phyloP scores from a whole-genome alignment of 1,139 yeast genomes.

The Candida pseudocylindracea region DNA sequence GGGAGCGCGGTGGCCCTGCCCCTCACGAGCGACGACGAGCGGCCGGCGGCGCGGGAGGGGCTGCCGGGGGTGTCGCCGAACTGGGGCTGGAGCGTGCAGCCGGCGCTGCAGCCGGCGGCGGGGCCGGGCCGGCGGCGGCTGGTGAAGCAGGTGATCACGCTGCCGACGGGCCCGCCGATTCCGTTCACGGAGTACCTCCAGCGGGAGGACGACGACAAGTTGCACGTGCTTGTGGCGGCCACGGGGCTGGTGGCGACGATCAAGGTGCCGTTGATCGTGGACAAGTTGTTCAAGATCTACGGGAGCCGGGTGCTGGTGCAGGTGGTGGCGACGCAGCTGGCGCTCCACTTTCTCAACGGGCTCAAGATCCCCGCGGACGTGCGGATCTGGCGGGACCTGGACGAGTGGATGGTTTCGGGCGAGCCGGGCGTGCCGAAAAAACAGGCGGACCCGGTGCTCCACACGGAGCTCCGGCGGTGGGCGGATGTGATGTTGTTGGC shows the following conservation, averaged over 20 bases:
- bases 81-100: no score
- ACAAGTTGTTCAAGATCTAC: slow-evolving; percentile 55
- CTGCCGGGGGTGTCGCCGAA: no score
- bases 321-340: slow-evolving; percentile 62
- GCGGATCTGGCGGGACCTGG: slow-evolving; percentile 83
- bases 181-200: slow-evolving; percentile 54
- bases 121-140: slow-evolving; percentile 4
- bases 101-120: no score
- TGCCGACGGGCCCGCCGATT: slow-evolving; percentile 47
- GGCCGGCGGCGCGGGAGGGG: no score
- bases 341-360: slow-evolving; percentile 66
- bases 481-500: slow-evolving; percentile 85
- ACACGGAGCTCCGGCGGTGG: slow-evolving; percentile 83
- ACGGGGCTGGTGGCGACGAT: slow-evolving; percentile 96
- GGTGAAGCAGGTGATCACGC: slow-evolving; percentile 13
- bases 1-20: no score
- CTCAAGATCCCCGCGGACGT: slow-evolving; percentile 62
- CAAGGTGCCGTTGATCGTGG: slow-evolving; percentile 71
- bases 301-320: slow-evolving; percentile 63
- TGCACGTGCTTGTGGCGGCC: slow-evolving; percentile 75
- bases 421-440: slow-evolving; percentile 10
- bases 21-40: no score
- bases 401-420: slow-evolving; percentile 57
- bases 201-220: slow-evolving; percentile 57
- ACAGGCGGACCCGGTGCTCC: slow-evolving; percentile 27